Percentiles rank a stretch among this genome's conserved stretches.
These are phyloP conservation scores for Linnemannia zychae DNA, from an alignment of 192 early-diverging fungal species.

Conservation along the genomic window DNA sequence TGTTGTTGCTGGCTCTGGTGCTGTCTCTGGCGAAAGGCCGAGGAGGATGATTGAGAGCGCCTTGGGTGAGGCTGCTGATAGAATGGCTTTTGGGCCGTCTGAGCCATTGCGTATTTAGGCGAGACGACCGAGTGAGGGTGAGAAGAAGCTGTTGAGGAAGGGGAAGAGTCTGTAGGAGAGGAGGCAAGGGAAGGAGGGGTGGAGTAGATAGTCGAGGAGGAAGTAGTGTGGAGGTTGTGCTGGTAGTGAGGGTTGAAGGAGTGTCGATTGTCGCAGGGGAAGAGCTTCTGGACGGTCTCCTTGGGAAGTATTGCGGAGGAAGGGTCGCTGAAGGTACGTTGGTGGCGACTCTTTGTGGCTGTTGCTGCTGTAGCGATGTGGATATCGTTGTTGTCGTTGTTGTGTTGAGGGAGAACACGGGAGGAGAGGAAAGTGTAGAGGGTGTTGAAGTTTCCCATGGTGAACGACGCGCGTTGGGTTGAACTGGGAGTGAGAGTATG, in stretches of 20 bases:
- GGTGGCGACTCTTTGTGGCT: conserved; percentile 14
- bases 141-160: conserved; percentile 34
- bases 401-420: conserved; percentile 26
- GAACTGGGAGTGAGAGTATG: neutral
- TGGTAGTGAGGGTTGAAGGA: conserved; percentile 52
- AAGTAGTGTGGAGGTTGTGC: conserved; percentile 46
- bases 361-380: neutral
- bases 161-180: conserved; percentile 49
- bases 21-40: neutral
- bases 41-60: conserved; percentile 4
- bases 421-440: conserved; percentile 44
- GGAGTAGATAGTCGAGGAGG: conserved; percentile 32
- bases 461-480: neutral
- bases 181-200: conserved; percentile 49
- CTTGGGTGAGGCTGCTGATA: conserved; percentile 17
- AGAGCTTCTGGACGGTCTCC: conserved; percentile 38
- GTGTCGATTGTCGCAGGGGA: conserved; percentile 46
- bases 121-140: neutral
- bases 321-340: conserved; percentile 24
- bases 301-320: conserved; percentile 13
- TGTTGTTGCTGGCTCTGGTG: conserved; percentile 22
- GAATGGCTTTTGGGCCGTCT: conserved; percentile 10
- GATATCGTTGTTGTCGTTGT: conserved; percentile 7
- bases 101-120: neutral
- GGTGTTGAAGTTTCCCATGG: conserved; percentile 50